phyloP scores from a whole-genome alignment of 2,329 filamentous ascomycete species.

The Raffaelea deltoideospora region DNA sequence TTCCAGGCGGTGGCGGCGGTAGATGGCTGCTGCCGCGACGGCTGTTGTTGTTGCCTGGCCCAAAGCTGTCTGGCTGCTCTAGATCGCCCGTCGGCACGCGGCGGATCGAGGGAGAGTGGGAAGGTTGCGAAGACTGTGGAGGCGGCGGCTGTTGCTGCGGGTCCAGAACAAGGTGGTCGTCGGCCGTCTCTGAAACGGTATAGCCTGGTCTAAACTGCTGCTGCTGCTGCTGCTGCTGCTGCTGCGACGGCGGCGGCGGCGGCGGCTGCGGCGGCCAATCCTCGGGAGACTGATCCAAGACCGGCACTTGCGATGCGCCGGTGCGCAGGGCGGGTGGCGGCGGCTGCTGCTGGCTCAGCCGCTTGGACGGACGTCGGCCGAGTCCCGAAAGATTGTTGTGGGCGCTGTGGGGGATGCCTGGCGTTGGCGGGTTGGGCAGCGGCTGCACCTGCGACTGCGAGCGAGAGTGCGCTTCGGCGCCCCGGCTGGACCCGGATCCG shows the following conservation, averaged over 20 bases:
- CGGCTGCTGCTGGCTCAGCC: constrained; percentile 32
- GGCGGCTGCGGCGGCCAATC: constrained; percentile 17
- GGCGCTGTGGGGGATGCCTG: constrained; percentile 14
- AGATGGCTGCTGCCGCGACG: constrained; percentile 21
- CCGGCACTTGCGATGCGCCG: constrained; percentile 22
- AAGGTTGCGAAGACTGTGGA: no score
- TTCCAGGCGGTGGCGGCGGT: no score
- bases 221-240: constrained; percentile 8
- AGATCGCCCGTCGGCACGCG: constrained; percentile 24
- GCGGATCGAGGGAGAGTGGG: no score
- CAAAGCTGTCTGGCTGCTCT: constrained; percentile 25
- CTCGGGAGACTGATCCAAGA: constrained; percentile 16
- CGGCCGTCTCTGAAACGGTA: constrained; percentile 19
- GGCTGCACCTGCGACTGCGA: constrained; percentile 11
- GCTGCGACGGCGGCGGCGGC: constrained; percentile 4
- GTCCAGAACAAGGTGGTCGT: no score
- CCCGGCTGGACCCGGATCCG: constrained; percentile 18
- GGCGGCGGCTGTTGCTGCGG: constrained; percentile 23
- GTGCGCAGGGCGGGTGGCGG: constrained; percentile 25
- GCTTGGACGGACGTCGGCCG: constrained; percentile 40
- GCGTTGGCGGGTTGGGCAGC: constrained; percentile 2
- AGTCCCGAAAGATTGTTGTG: constrained; percentile 36
- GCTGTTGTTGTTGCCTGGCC: constrained; percentile 26
- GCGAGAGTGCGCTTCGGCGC: constrained; percentile 12
- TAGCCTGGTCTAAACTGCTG: no score